Evolutionary conservation across 2,329 filamentous ascomycete species (phyloP), one percentile per base, ranked within the genome.

Genomic region (Hypoxylon sp.): DNA sequence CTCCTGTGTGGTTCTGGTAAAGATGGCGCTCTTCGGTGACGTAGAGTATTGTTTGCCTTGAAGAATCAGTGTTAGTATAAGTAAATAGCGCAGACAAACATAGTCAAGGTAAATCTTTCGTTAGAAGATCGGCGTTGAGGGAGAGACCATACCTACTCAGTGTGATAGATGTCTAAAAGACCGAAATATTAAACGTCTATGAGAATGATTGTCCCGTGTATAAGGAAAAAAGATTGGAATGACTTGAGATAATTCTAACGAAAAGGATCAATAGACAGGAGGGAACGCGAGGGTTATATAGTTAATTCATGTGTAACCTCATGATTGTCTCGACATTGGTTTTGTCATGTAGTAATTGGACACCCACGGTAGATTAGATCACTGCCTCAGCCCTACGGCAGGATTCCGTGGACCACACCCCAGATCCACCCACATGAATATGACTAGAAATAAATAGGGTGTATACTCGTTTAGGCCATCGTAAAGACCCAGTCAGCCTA

Each of bases 341-440:
- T 64, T 70, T 64, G 56, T 23, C 48, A 64, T 62, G 53, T 69
- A 48, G 59, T 48, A 63, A 58, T 65, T 61, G 63, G 60, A 67
- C 53, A 57, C 56, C 63, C 41, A 63, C 46, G 60, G 62, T 49
- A 71, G 63, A 70, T 68, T 63, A 63, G 56, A 58, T 60, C 60
- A 65, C 63, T 71, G 57, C 68, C 56, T 72, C 70, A 72, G 70
- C 70, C 70, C 70, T 72, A 72, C 58, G 66, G 70, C 43, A 69
- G 70, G 68, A 72, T 68, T 65, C 64, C 59, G 60, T 61, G 55
- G 55, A 60, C 60, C 59, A 61, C 61, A 62, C 65, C 60, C 55
- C 34, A 50, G 60, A 63, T 65, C 65, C 67, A 62, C 62, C 38
- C 64, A 56, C 41, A 34, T 52, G 21, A 55, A 50, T 63, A 53